Evolutionary conservation across 331 rosid species (phyloP), one percentile per base, ranked within the genome.

Genomic region (Prunus yedoensis): DNA sequence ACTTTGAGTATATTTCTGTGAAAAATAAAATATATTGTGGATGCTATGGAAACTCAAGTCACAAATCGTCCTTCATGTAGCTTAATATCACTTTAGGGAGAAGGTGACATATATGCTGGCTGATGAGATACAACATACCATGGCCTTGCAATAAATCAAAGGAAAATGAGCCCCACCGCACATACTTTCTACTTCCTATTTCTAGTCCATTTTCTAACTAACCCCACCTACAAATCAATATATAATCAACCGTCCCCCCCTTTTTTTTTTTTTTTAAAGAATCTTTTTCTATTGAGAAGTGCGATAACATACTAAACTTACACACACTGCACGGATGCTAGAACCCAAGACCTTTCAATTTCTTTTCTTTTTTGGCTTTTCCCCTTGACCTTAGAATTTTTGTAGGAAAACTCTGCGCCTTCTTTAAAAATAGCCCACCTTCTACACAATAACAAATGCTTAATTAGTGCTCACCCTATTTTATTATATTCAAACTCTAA

Each of bases 231-330:
- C 13, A 21, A 20, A 20, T 56, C 62, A 21, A 56, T 13, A 56
- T 10, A 20, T 10, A 56, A 56, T 56, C 62, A 56, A 56, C 15
- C n/a, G n/a, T n/a, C 5, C 2, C 4, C 61, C 20, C 3, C 1
- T 7, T 38, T 7, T 38, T 1, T 47, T 13, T 1, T 13, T 47
- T 14, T 11, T 3, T 47, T 10, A 0, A 1, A 1, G 0, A 0
- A 23, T 23, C 0, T 0, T 5, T 38, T 38, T 35, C 0, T 5
- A 35, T 35, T 35, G 8, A 5, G 41, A 35, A 0, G 0, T 7
- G 2, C 43, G 43, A 7, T 38, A 38, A 38, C 0, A 38, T 38
- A 38, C 1, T 38, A 7, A 7, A 38, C 9, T 6, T 0, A 38
- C 9, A 38, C 0, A 38, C 43, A 7, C 0, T 35, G 6, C 1